Percentiles rank a stretch among this genome's conserved stretches.
phyloP scores from a whole-genome alignment of 2,329 filamentous ascomycete species.

The Zasmidium cellare region DNA sequence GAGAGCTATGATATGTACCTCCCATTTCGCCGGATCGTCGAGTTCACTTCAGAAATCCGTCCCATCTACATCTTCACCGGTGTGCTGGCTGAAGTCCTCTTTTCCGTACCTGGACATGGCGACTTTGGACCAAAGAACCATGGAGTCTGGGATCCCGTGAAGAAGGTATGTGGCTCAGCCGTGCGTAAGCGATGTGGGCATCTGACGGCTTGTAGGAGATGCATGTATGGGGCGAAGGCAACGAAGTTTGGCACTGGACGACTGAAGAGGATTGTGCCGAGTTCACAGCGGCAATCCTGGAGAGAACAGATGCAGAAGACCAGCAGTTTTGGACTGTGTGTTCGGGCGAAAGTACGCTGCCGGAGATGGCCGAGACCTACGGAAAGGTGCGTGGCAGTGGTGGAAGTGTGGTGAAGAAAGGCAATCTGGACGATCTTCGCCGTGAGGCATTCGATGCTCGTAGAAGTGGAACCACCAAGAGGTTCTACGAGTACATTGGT shows the following conservation, averaged over 20 bases:
- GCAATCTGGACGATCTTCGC: background rate
- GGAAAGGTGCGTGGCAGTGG: background rate
- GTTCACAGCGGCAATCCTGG: slow-evolving; percentile 2
- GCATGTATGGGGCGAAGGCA: slow-evolving; percentile 3
- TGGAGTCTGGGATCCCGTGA: slow-evolving; percentile 6
- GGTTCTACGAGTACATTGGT: slow-evolving; percentile 6
- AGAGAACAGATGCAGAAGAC: background rate
- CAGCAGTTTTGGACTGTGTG: slow-evolving; percentile 5
- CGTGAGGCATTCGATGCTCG: background rate
- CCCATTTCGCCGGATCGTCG: slow-evolving; percentile 9
- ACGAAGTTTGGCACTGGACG: slow-evolving; percentile 7
- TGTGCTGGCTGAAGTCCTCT: slow-evolving; percentile 14
- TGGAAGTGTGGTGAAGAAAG: background rate
- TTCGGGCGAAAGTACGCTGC: slow-evolving; percentile 3
- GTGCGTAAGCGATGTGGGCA: background rate
- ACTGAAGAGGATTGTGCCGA: slow-evolving; percentile 9
- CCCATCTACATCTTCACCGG: slow-evolving; percentile 16
- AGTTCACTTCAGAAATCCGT: slow-evolving; percentile 8
- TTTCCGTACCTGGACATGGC: slow-evolving; percentile 7
- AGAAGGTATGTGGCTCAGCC: background rate
- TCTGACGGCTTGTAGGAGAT: slow-evolving; percentile 1
- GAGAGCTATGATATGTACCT: slow-evolving; percentile 10
- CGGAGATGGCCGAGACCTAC: slow-evolving; percentile 3
- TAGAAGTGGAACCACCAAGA: background rate
- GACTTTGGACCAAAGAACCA: slow-evolving; percentile 1